A percentile compares a stretch with the other conserved stretches of the same genome.
Conservation (phyloP, 495 filamentous ascomycete species). For the Penicillium manginii region DNA sequence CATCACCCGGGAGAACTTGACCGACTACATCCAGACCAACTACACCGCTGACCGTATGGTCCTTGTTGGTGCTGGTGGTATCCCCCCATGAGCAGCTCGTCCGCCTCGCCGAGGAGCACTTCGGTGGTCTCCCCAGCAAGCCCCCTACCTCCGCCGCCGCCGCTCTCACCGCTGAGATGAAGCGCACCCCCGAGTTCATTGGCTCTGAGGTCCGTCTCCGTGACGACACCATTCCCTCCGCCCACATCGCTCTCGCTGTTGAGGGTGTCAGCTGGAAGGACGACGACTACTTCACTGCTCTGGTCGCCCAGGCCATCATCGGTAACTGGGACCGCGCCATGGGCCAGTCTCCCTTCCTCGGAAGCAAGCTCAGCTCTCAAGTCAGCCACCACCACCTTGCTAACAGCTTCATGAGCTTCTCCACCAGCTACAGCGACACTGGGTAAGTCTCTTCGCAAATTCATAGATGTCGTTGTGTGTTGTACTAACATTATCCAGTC, state of each 20-base stretch:
- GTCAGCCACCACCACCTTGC: slow-evolving; percentile 92
- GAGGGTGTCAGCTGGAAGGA: slow-evolving; percentile 99
- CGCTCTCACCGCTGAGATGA: slow-evolving; percentile 68
- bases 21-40: slow-evolving; percentile 97
- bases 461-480: background rate
- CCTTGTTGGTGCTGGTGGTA: slow-evolving; percentile 90
- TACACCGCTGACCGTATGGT: slow-evolving; percentile 99
- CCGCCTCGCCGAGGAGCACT: slow-evolving; percentile 95
- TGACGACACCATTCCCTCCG: slow-evolving; percentile 93
- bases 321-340: slow-evolving; percentile 99
- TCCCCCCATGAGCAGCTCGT: slow-evolving; percentile 95
- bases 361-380: slow-evolving; percentile 94
- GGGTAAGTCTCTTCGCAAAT: slow-evolving; percentile 62
- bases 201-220: slow-evolving; percentile 93
- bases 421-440: slow-evolving; percentile 98
- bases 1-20: slow-evolving; percentile 87
- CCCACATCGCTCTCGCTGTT: slow-evolving; percentile 97
- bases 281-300: slow-evolving; percentile 96
- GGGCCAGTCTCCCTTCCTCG: slow-evolving; percentile 94
- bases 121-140: slow-evolving; percentile 72
- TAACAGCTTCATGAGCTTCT: slow-evolving; percentile 99
- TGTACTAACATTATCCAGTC: slow-evolving; percentile 54
- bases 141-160: slow-evolving; percentile 71
- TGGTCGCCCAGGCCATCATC: slow-evolving; percentile 97
- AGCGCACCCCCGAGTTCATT: slow-evolving; percentile 88